A percentile compares a stretch with the other conserved stretches of the same genome.
phyloP scores from a whole-genome alignment of 371 early-diverging fungal species.

The Nosema granulosis region DNA sequence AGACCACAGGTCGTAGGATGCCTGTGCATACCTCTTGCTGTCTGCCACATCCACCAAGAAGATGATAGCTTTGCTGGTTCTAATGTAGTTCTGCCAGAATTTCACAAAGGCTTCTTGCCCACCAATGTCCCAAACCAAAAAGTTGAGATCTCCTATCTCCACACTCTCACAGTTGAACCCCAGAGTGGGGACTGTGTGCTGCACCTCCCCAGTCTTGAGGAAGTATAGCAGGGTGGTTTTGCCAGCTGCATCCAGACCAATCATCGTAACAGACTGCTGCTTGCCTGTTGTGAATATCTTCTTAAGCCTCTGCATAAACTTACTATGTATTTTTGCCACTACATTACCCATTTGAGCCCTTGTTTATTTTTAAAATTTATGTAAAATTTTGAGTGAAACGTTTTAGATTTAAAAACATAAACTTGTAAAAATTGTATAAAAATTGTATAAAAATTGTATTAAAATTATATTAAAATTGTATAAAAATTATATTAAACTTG shows the following conservation, averaged over 20 bases:
- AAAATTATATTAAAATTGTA: no score
- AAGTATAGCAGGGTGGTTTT: conserved; percentile 72
- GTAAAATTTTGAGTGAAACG: not conserved
- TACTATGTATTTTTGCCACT: conserved; percentile 25
- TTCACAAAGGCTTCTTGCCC: conserved; percentile 68
- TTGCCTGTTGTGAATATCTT: conserved; percentile 26
- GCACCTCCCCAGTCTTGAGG: conserved; percentile 75
- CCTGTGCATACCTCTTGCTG: conserved; percentile 77
- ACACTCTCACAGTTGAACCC: conserved; percentile 68
- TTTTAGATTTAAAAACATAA: no score
- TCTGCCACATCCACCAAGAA: conserved; percentile 89
- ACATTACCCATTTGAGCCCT: conserved; percentile 37
- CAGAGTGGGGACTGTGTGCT: conserved; percentile 87
- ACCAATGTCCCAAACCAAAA: conserved; percentile 69
- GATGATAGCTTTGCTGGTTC: conserved; percentile 71
- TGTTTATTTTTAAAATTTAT: conserved; percentile 18
- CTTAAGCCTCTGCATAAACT: conserved; percentile 14
- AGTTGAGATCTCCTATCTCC: conserved; percentile 63
- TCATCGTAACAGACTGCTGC: conserved; percentile 68
- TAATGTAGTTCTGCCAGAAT: conserved; percentile 68
- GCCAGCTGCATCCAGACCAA: conserved; percentile 74
- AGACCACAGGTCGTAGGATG: conserved; percentile 70
- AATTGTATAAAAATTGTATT: no score
- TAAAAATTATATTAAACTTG: no score
- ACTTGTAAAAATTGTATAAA: no score